These are phyloP conservation scores for Citrus sinensis DNA, from an alignment of 345 rosid genomes.

Conservation along the genomic window DVS_A1.0 CM039163.1:50349001-50349500, in stretches of 20 bases:
- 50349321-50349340: background rate
- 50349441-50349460: background rate
- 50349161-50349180: conserved; percentile 38
- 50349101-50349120: background rate
- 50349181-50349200: conserved; percentile 61
- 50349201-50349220: conserved; percentile 59
- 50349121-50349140: conserved; percentile 20
- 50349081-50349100: background rate
- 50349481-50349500: background rate
- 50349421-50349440: background rate
- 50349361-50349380: background rate
- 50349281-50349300: background rate
- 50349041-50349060: background rate
- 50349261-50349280: conserved; percentile 16
- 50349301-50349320: background rate
- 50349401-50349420: background rate
- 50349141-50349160: conserved; percentile 60
- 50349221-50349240: conserved; percentile 40
- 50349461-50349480: background rate
- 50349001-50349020: conserved; percentile 56
- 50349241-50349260: conserved; percentile 51
- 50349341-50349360: background rate
- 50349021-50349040: conserved; percentile 22
- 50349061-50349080: background rate
- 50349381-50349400: background rate